These are phyloP conservation scores for Hyphopichia homilentoma DNA, from an alignment of 805 yeast genomes.

Conservation along the genomic window DNA sequence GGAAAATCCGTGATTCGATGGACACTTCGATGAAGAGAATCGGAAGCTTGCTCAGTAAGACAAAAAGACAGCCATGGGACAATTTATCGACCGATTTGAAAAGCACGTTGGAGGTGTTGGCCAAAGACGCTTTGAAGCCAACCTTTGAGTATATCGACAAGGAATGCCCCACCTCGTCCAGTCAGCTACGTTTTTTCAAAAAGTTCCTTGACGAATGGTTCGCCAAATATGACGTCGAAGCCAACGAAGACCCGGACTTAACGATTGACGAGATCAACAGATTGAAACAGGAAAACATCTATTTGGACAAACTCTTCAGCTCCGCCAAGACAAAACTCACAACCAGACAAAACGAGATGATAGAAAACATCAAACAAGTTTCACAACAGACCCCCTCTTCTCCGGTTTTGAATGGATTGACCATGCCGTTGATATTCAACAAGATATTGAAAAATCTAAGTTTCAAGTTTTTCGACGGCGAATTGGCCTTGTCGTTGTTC, in stretches of 20 bases:
- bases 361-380: constrained; percentile 10
- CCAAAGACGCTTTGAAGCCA: no score
- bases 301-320: constrained; percentile 10
- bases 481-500: constrained; percentile 32
- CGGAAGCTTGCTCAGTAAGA: no score
- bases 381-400: constrained; percentile 14
- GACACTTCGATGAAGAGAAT: no score
- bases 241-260: background rate
- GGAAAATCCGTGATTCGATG: no score
- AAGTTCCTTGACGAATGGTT: constrained; percentile 13
- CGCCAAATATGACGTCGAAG: constrained; percentile 6
- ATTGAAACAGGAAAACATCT: constrained; percentile 8
- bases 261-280: no score
- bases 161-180: constrained; percentile 8
- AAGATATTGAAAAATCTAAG: constrained; percentile 20
- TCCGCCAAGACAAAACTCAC: constrained; percentile 10
- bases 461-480: constrained; percentile 30
- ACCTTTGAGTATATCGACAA: constrained; percentile 17
- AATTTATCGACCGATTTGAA: no score
- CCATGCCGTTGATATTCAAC: constrained; percentile 36
- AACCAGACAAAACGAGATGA: constrained; percentile 14
- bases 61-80: no score
- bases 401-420: constrained; percentile 28
- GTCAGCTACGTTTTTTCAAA: constrained; percentile 15
- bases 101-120: no score